Conservation (phyloP, 768 basidiomycete genomes). For the Macrocybe gigantea region DNA sequence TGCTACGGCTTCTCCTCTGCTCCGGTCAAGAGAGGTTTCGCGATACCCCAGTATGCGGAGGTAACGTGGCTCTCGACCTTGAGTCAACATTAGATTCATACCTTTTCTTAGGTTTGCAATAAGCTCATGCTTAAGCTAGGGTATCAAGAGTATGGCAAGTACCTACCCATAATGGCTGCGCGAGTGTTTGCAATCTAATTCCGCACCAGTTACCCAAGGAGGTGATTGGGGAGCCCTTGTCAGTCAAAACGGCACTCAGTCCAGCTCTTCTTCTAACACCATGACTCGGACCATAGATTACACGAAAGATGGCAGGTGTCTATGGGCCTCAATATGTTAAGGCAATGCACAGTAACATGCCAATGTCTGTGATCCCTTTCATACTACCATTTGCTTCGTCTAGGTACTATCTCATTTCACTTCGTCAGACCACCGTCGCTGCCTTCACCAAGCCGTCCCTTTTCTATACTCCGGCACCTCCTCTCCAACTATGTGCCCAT, state of each 20-base stretch:
- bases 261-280: no score
- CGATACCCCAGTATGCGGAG: slow-evolving; percentile 39
- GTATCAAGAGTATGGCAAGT: slow-evolving; percentile 39
- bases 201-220: slow-evolving; percentile 33
- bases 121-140: slow-evolving; percentile 46
- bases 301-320: no score
- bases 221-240: slow-evolving; percentile 42
- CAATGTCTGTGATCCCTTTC: no score
- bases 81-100: neutral
- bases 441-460: slow-evolving; percentile 1
- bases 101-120: slow-evolving; percentile 28
- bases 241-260: slow-evolving; percentile 1
- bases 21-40: slow-evolving; percentile 47
- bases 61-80: slow-evolving; percentile 21
- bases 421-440: no score
- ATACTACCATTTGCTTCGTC: no score
- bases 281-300: no score
- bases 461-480: neutral
- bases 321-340: no score
- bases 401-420: no score
- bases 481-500: neutral
- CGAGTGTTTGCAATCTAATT: neutral
- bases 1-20: slow-evolving; percentile 60
- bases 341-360: no score
- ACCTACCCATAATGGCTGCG: neutral